Evolutionary conservation across 1,284 basidiomycete genomes (phyloP), one percentile per base, ranked within the genome.

Genomic region (Boletus smithii): DNA sequence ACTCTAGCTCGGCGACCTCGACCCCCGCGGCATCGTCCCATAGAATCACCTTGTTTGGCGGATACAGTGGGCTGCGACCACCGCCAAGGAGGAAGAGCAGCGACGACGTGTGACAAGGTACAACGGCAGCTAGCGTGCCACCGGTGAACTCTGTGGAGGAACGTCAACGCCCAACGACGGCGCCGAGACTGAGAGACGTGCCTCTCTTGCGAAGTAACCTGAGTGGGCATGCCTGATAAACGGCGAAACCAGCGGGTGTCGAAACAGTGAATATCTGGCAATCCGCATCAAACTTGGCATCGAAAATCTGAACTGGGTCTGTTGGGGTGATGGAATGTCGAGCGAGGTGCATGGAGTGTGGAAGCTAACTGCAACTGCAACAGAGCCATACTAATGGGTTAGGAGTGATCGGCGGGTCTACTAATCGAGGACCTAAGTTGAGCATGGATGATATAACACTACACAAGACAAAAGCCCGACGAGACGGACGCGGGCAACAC

Each of bases 11-110:
- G 23, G 88, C 90, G 31, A 94, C 84, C 58, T 93, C 85, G 42
- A 74, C 71, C 4, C 81, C 83, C 2, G 79, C 70, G 2, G 75
- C 76, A 68, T 93, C 91, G 68, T 97, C 88, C 85, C 90, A 97
- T 38, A 97, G 68, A 47, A 97, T 77, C 38, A 94, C 89, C 72
- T 97, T 97, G 73, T 97, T 97, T 22, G 90, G 91, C 23, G 94
- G 85, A 68, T 93, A 97, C 6, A 91, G 76, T n/a, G 94, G 94
- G 62, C 87, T 88, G 42, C 83, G 75, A 24, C 93, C 92, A 40
- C 94, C 94, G 39, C 94, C 94, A 54, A 95, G 77, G 32, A 97
- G 81, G 63, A 94, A 93, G 37, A 97, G 72, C 26, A 97, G 72
- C 49, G 92, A 93, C 4, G 91, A 88, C 18, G 83, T 77, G 58